Percentiles rank a stretch among this genome's conserved stretches.
phyloP scores from a whole-genome alignment of 2,329 filamentous ascomycete species.

The Colletotrichum sublineola region DNA sequence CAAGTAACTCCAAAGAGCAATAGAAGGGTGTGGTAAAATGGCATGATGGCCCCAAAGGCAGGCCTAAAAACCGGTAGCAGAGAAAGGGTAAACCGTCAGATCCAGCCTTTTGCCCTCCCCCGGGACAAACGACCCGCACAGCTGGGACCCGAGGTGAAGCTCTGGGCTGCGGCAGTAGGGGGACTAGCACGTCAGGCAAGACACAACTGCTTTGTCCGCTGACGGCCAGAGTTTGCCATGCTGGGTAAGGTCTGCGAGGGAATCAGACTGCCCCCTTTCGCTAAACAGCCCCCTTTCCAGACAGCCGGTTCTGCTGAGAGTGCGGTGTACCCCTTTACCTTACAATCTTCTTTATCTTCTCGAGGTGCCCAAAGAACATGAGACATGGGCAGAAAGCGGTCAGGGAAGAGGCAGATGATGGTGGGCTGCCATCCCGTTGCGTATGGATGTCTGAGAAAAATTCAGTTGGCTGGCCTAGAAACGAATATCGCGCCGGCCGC shows the following conservation, averaged over 20 bases:
- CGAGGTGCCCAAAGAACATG: conserved; percentile 17
- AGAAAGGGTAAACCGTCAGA: conserved; percentile 22
- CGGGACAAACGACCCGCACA: conserved; percentile 26
- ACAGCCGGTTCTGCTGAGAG: conserved; percentile 24
- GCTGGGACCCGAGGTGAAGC: conserved; percentile 21
- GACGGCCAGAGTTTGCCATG: conserved; percentile 16
- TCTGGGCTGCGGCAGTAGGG: conserved; percentile 13
- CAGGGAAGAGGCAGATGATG: background rate
- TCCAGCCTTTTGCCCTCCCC: conserved; percentile 20
- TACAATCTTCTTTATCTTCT: conserved; percentile 23
- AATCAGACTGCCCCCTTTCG: background rate
- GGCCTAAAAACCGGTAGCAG: background rate
- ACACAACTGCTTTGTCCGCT: conserved; percentile 38
- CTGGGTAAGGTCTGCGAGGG: conserved; percentile 15
- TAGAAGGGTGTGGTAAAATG: background rate
- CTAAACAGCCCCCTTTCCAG: conserved; percentile 24
- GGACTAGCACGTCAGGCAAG: conserved; percentile 38
- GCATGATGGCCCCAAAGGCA: background rate
- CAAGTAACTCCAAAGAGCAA: conserved; percentile 22
- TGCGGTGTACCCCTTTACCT: background rate
- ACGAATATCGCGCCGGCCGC: conserved; percentile 30
- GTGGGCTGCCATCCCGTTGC: conserved; percentile 21
- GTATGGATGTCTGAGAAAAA: conserved; percentile 14
- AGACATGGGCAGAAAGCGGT: conserved; percentile 39
- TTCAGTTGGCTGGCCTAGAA: conserved; percentile 9